Conservation (phyloP, 2,329 filamentous ascomycete species). For the Plectosphaerella plurivora region DNA sequence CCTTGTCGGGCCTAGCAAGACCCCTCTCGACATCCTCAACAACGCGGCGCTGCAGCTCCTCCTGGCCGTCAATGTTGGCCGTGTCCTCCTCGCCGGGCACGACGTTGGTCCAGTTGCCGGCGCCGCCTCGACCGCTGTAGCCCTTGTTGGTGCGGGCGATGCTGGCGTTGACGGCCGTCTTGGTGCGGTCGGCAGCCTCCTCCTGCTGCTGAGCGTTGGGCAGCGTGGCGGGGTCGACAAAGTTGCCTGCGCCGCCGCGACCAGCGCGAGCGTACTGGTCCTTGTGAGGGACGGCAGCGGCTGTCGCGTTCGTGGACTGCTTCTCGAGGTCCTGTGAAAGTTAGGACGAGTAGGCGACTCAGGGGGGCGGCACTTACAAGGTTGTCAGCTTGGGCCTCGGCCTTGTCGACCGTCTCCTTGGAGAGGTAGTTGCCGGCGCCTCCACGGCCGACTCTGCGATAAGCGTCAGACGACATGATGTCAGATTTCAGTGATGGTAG, state of each 20-base stretch:
- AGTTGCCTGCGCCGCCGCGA: constrained; percentile 61
- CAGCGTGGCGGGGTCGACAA: constrained; percentile 32
- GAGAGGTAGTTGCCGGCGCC: constrained; percentile 61
- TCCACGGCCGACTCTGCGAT: constrained; percentile 53
- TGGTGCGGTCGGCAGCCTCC: constrained; percentile 26
- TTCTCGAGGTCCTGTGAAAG: constrained; percentile 24
- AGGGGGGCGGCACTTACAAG: background rate
- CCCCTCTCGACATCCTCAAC: constrained; percentile 42
- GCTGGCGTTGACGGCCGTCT: constrained; percentile 27
- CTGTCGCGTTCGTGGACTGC: constrained; percentile 4
- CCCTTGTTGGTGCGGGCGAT: constrained; percentile 13
- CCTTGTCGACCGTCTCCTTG: constrained; percentile 46
- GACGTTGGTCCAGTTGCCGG: constrained; percentile 45
- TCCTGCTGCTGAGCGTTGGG: constrained; percentile 26
- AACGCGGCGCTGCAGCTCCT: constrained; percentile 37
- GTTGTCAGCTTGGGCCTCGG: constrained; percentile 17
- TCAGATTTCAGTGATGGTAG: background rate
- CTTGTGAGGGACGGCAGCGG: constrained; percentile 19
- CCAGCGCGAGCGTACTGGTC: constrained; percentile 38
- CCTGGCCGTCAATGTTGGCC: constrained; percentile 23
- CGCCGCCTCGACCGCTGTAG: constrained; percentile 48
- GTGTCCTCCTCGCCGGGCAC: constrained; percentile 16
- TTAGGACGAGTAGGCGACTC: background rate
- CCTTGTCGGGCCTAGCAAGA: constrained; percentile 40
- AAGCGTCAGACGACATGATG: constrained; percentile 32